Base-by-base conservation (phyloP, 2,329 filamentous ascomycete genomes). In the Aspergillus niger region DNA sequence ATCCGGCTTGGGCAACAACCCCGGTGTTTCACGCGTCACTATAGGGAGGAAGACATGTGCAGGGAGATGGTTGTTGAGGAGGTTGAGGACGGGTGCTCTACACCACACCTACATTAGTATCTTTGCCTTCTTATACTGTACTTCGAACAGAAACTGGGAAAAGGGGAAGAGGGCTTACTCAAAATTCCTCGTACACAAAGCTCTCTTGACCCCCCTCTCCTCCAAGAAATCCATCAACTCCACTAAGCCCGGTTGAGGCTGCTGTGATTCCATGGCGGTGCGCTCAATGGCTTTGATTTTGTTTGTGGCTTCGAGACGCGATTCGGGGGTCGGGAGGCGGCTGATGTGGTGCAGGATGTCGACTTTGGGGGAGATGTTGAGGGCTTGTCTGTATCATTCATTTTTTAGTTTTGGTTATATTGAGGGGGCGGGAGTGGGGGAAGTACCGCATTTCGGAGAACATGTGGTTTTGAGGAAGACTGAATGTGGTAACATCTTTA, bases 401-500 rank as follows among this genome's bases (percentile, higher is more conserved):
- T 30, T 57, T 30, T 11, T 17, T 24, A 13, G 6, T 44, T 15
- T 15, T 28, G 38, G 11, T 11, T 43, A 13, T 20, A 13, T 24
- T n/a, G 24, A 17, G 36, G 15, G 17, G 13, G 26, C 11, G 7
- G 48, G 7, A 24, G 28, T 10, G 15, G 26, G 24, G 41, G 15
- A 17, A 17, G 60, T 77, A 83, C 76, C 86, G 89, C 94, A 99
- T 98, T 72, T 96, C 85, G 20, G 79, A 76, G 78, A 98, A 98
- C 94, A 98, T 99, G 83, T 97, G 91, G 68, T 90, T 95, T 77
- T 98, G 94, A 0, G 94, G 94, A 60, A 93, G 81, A 74, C 92
- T 96, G 15, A 15, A 49, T 15, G 20, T 41, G 11, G 51, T 13
- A 60, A 28, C 52, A 52, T 48, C 7, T 30, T 38, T 32, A 11